Conservation (phyloP, 2,329 filamentous ascomycete genomes). For the Microdochium paspali region DNA sequence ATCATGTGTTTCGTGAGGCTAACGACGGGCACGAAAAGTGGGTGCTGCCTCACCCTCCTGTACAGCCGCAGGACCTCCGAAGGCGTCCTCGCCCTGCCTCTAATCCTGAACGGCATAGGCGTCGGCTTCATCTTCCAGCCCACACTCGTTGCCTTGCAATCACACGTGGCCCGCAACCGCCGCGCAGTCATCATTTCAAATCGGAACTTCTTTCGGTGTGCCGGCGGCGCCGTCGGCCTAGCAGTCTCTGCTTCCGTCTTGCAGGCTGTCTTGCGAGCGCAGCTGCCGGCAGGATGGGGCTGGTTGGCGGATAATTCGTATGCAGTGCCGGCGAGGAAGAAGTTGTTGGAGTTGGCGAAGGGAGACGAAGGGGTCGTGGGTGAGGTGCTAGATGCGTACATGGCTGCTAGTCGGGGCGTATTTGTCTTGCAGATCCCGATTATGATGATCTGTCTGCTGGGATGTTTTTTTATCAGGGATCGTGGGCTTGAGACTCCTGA, state of each 20-base stretch:
- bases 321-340: constrained; percentile 9
- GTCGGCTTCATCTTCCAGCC: constrained; percentile 39
- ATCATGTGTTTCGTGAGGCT: no score
- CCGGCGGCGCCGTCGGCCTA: constrained; percentile 49
- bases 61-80: constrained; percentile 33
- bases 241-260: constrained; percentile 45
- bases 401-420: constrained; percentile 41
- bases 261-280: constrained; percentile 16
- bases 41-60: constrained; percentile 40
- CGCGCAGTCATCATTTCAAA: constrained; percentile 53
- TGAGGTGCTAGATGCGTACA: constrained; percentile 39
- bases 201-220: constrained; percentile 51
- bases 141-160: constrained; percentile 46
- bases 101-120: constrained; percentile 40
- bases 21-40: constrained; percentile 15
- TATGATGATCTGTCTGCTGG: constrained; percentile 37
- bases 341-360: background rate
- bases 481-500: constrained; percentile 28
- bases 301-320: constrained; percentile 19
- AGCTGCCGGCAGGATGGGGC: constrained; percentile 13
- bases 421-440: constrained; percentile 48
- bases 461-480: constrained; percentile 42
- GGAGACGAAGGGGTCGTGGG: constrained; percentile 8
- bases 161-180: constrained; percentile 44
- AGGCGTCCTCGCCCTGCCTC: constrained; percentile 38